Base-by-base conservation (phyloP, 768 basidiomycete genomes). In the Dioszegia hungarica region DNA sequence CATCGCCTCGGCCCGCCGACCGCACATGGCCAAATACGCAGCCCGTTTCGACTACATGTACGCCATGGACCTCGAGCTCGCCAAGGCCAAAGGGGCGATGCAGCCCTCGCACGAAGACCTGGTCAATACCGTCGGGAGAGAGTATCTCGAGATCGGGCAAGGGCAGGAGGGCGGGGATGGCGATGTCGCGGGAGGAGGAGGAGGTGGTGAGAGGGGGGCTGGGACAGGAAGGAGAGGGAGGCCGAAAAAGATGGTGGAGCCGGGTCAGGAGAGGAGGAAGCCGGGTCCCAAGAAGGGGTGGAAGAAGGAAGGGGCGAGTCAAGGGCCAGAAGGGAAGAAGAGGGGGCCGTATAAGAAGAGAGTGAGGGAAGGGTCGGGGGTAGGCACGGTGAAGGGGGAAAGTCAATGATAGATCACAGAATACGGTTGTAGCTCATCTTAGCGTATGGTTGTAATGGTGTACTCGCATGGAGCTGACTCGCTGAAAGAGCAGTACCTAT, bases 1-100 rank as follows among this genome's bases (percentile, higher is more conserved):
- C 19, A 15, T 11, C n/a, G n/a, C n/a, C n/a, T n/a, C n/a, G 1
- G 6, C 52, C 6, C 39, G 45, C 29, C 45, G 54, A 9, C 58
- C 64, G 0, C 19, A 29, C 11, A 37, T 67, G 51, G 25, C 24
- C 5, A 72, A 72, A 48, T 69, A 72, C 36, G 57, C 67, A 14
- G 58, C 64, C 33, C 53, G 70, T 29, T 69, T 67, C 52, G 70
- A 72, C 43, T 47, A 60, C 31, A 67, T 72, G 62, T 45, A 59
- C 1, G 54, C 56, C 34, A 61, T 69, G 63, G 57, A 57, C 1
- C 43, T 34, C 5, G 65, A 58, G 19, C 19, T 69, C 2, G 56
- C 54, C 19, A 24, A 36, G 17, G 37, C 46, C 17, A 45, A 54
- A 28, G 36, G 65, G 45, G 54, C 59, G 41, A 48, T 38, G 14